Conservation (phyloP, 2,329 filamentous ascomycete genomes). For the Chaetomium olivaceum region DNA sequence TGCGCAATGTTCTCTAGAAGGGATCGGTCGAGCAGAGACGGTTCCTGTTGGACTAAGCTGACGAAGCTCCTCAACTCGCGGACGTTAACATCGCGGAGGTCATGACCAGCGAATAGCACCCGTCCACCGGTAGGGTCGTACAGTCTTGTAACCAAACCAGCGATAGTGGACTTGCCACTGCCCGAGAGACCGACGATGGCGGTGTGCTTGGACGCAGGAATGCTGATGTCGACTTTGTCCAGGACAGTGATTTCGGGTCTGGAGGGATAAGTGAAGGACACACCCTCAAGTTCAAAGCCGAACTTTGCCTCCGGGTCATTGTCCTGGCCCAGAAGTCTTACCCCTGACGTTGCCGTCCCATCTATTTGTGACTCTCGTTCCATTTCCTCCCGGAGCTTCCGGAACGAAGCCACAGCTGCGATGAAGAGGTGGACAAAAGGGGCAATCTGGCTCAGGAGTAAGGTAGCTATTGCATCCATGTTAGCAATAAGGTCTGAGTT, state of each 20-base stretch:
- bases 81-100: conserved; percentile 52
- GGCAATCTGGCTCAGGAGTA: conserved; percentile 60
- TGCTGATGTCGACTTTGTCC: conserved; percentile 41
- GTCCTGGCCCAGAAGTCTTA: not conserved
- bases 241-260: conserved; percentile 46
- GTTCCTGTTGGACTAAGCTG: conserved; percentile 49
- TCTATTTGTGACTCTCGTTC: conserved; percentile 50
- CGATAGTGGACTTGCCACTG: conserved; percentile 58
- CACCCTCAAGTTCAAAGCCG: conserved; percentile 38
- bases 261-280: conserved; percentile 49
- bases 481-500: conserved; percentile 22
- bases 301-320: not conserved
- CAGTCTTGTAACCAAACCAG: conserved; percentile 49
- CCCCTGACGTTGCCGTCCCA: conserved; percentile 31
- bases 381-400: conserved; percentile 57
- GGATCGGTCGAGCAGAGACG: conserved; percentile 48
- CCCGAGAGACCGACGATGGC: conserved; percentile 61
- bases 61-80: conserved; percentile 44
- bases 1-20: conserved; percentile 55
- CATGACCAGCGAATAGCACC: conserved; percentile 50
- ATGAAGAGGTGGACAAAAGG: conserved; percentile 62
- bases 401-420: conserved; percentile 54
- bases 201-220: conserved; percentile 46
- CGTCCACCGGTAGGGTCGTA: conserved; percentile 56
- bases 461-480: conserved; percentile 43